Base-by-base conservation (phyloP, 176 grass and related monocot species). In the Urochloa ruziziensis region DNA sequence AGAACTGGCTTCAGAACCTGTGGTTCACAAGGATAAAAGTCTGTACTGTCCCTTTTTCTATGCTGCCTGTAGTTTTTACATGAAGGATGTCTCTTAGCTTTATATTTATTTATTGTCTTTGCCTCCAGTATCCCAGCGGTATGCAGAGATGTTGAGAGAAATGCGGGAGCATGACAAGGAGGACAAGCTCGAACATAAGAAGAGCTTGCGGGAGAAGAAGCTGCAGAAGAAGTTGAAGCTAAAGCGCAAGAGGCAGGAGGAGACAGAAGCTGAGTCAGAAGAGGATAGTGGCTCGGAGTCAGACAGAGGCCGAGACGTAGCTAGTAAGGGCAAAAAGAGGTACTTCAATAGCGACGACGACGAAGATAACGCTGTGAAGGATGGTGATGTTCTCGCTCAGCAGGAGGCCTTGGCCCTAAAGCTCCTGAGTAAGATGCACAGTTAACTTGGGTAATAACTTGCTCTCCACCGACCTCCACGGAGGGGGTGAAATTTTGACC, bases 361-460 rank as follows among this genome's bases (percentile, higher is more conserved):
- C 73, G 86, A 73, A 2, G 75, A 83, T 32, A 73, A 19, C 28
- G 23, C 27, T 21, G 60, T 11, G 1, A 74, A 86, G 62, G 76
- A 63, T 0, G 48, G 60, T 9, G 74, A 81, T 6, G 59, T 79
- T 74, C 84, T 98, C 7, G 91, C 89, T 0, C 82, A 86, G 72
- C 96, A 98, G 82, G 96, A 98, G 85, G 92, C 89, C 7, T 58
- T 98, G 71, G 96, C 93, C 18, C 82, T 98, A 54, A 91, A 91
- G 74, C 88, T 98, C 58, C 73, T 98, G 83, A 89, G 84, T 71
- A 75, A 90, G 46, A 91, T 95, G 92, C 91, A 98, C 66, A 80
- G 75, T 32, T 97, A 87, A 74, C 25, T 63, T 67, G 1, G 1
- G 54, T n/a, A n/a, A n/a, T n/a, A n/a, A n/a, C n/a, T n/a, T n/a